Conservation (phyloP, 2,329 filamentous ascomycete genomes). For the Curvularia spicifera region DNA sequence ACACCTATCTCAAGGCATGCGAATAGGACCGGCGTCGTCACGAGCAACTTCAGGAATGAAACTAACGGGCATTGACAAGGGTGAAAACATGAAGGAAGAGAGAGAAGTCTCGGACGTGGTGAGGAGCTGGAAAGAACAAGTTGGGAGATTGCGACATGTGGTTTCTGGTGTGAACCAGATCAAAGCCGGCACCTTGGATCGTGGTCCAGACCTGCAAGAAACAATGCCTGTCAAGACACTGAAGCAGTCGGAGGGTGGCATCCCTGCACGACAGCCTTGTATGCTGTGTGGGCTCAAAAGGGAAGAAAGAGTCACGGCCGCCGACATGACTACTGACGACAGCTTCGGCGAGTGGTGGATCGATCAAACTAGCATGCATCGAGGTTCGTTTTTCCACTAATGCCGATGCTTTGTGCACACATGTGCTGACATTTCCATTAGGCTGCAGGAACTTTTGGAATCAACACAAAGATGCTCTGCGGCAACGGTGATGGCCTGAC, state of each 20-base stretch:
- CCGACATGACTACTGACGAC: slow-evolving; percentile 81
- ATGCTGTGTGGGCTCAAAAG: slow-evolving; percentile 86
- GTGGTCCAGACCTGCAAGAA: slow-evolving; percentile 74
- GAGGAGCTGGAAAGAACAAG: slow-evolving; percentile 74
- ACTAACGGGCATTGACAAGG: slow-evolving; percentile 81
- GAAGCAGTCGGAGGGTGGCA: slow-evolving; percentile 67
- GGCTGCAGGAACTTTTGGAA: slow-evolving; percentile 87
- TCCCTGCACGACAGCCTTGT: slow-evolving; percentile 77
- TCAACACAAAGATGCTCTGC: slow-evolving; percentile 72
- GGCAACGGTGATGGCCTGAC: slow-evolving; percentile 63
- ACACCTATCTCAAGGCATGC: slow-evolving; percentile 84
- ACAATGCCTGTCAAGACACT: slow-evolving; percentile 71
- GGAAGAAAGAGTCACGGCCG: slow-evolving; percentile 78
- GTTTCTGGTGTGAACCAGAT: slow-evolving; percentile 69
- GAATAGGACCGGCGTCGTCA: slow-evolving; percentile 77
- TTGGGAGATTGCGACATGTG: slow-evolving; percentile 75
- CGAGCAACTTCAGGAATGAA: slow-evolving; percentile 82
- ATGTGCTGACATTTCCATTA: slow-evolving; percentile 32
- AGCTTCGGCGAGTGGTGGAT: slow-evolving; percentile 98
- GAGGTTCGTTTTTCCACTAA: slow-evolving; percentile 56
- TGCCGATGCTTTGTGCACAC: slow-evolving; percentile 37
- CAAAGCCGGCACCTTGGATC: slow-evolving; percentile 46
- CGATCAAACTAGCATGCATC: slow-evolving; percentile 70
- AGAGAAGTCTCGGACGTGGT: slow-evolving; percentile 82
- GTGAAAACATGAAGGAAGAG: slow-evolving; percentile 81